Conservation (phyloP, 1,139 yeast species). For the Yarrowia galli region DNA sequence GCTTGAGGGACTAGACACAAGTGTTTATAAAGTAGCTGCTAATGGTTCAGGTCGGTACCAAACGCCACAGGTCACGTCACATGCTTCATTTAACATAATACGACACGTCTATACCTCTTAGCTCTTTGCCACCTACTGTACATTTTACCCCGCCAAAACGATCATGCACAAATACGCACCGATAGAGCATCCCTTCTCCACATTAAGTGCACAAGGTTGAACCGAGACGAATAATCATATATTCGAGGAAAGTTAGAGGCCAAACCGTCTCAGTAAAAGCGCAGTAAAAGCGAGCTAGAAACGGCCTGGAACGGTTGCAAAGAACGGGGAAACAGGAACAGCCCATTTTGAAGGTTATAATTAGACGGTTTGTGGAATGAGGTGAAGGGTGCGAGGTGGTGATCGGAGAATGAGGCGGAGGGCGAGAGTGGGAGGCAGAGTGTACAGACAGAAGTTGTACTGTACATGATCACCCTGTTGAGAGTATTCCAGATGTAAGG, state of each 20-base stretch:
- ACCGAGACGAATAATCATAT: constrained; percentile 21
- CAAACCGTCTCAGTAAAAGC: not conserved
- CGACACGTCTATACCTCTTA: not conserved
- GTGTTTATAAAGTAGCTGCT: too few species aligned
- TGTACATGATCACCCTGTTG: too few species aligned
- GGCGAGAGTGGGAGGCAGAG: too few species aligned
- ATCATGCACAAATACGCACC: constrained; percentile 13
- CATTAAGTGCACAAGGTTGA: constrained; percentile 3
- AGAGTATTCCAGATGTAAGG: too few species aligned
- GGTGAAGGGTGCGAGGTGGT: too few species aligned
- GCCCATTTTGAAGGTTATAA: not conserved
- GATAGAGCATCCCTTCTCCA: constrained; percentile 18
- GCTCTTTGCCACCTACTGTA: too few species aligned
- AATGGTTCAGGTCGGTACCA: too few species aligned
- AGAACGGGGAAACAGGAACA: not conserved
- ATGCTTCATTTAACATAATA: not conserved
- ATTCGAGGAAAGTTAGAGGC: not conserved
- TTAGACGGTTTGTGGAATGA: not conserved
- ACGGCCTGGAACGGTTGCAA: not conserved
- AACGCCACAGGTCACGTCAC: too few species aligned
- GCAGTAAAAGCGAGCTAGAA: constrained; percentile 2
- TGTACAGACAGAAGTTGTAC: too few species aligned
- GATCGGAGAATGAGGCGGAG: too few species aligned
- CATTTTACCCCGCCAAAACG: not conserved
- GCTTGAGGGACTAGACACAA: too few species aligned